Base-by-base conservation (phyloP, 352 stramenopile genomes). In the Phytopythium montanum region DNA sequence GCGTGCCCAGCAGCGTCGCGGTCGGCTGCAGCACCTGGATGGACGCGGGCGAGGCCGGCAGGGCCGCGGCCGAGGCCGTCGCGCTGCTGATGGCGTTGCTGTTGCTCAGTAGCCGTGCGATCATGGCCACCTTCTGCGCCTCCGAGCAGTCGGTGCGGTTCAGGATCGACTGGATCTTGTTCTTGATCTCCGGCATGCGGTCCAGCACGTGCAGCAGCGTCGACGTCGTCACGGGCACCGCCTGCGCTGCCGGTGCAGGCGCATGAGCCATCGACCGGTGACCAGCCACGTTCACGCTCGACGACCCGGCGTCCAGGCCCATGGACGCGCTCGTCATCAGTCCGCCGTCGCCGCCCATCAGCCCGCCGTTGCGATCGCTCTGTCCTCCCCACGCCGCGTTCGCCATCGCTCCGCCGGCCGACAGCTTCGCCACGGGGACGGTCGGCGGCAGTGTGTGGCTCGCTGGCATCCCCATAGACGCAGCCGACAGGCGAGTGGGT, bases 141-240 rank as follows among this genome's bases (percentile, higher is more conserved):
- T 95, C 86, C n/a, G 84, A 92, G 69, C 82, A 93, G 57, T 95
- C 85, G 21, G 64, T 81, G 14, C 86, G 84, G 59, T 94, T 92
- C 25, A 95, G 56, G 61, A 95, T 94, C 19, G 78, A 79, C 69
- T 95, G 86, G 60, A 95, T 95, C 74, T 95, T 91, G 73, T 90
- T 84, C 79, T 95, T 95, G 66, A 95, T 92, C 79, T 93, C 84
- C 21, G 86, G 86, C 84, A 94, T 92, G 7, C 83, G 80, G 54
- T 95, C 86, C 21, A 95, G 63, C 21, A 95, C 84, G 49, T 93
- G 80, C 28, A 95, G 60, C 45, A 95, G 56, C 28, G 85, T 87
- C 8, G 83, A 90, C 3, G 85, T 93, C 25, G 80, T 91, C 65
- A 92, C 81, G 8, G 81, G 81, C 66, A 93, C 88, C 0, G 73